These are phyloP conservation scores for Diatrype stigma DNA, from an alignment of 2,329 filamentous ascomycete genomes.

Conservation along the genomic window DNA sequence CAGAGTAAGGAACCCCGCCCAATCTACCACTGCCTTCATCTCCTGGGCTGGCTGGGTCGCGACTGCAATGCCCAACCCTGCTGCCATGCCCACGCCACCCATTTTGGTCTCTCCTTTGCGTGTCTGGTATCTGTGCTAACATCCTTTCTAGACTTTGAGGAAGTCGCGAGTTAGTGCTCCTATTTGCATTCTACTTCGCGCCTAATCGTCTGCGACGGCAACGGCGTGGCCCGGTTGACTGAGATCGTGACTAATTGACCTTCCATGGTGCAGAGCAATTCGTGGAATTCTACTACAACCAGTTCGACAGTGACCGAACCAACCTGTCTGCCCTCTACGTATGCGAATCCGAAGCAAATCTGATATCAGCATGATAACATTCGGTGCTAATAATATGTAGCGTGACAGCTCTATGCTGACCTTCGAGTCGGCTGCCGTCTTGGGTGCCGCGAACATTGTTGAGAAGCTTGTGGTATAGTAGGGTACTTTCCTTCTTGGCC, in stretches of 20 bases:
- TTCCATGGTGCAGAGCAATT: conserved; percentile 65
- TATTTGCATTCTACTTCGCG: background rate
- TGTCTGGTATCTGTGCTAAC: conserved; percentile 1
- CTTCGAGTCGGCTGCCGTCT: conserved; percentile 69
- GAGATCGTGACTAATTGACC: conserved; percentile 10
- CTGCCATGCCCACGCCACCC: conserved; percentile 1
- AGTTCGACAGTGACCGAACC: conserved; percentile 71
- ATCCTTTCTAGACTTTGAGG: conserved; percentile 37
- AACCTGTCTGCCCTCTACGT: conserved; percentile 74
- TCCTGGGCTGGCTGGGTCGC: too few relatives aligned
- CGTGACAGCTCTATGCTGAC: conserved; percentile 86
- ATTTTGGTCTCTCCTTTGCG: background rate
- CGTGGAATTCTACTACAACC: conserved; percentile 84
- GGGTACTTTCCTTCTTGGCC: background rate
- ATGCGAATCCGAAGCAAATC: conserved; percentile 33
- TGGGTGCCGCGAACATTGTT: conserved; percentile 63
- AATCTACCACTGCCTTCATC: conserved; percentile 4
- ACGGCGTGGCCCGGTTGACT: conserved; percentile 4
- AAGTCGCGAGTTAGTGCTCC: conserved; percentile 42
- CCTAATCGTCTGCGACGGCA: background rate
- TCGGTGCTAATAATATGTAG: conserved; percentile 40
- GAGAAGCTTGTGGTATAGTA: conserved; percentile 74
- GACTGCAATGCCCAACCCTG: background rate
- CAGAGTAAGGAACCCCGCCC: conserved; percentile 21
- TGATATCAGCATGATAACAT: background rate